Evolutionary conservation across 345 rosid species (phyloP).

Genomic region (Eucalyptus guilfoylei): DNA sequence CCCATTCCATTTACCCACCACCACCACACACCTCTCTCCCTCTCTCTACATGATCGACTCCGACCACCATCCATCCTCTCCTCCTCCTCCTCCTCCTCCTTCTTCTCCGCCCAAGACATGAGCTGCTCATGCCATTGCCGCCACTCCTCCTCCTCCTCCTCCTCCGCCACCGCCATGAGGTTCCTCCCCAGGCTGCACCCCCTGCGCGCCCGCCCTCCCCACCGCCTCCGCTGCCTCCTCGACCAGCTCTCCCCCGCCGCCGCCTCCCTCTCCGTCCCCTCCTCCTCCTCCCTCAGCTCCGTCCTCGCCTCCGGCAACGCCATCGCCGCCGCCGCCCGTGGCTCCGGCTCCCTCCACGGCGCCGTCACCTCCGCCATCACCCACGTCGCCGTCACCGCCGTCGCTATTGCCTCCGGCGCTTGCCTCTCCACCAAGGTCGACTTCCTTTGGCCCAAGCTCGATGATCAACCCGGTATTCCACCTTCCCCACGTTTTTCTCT

Average conservation of each 20-base stretch:
- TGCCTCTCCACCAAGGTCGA: conserved; percentile 69
- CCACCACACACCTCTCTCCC: neutral
- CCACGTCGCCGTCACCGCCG: conserved; percentile 53
- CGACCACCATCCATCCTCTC: neutral
- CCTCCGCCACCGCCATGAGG: neutral
- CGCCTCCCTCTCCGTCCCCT: neutral
- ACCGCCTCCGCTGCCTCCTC: neutral
- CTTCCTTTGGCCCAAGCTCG: conserved; percentile 58
- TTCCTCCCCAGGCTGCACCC: neutral
- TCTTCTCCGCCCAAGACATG: neutral
- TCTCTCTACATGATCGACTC: neutral
- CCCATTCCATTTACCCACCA: neutral
- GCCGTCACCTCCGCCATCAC: conserved; percentile 61
- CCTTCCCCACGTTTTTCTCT: neutral
- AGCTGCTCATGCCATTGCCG: neutral
- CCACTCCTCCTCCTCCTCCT: neutral
- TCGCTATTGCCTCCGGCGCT: conserved; percentile 76
- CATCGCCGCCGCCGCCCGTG: conserved; percentile 18
- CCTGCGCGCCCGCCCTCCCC: neutral
- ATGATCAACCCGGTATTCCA: conserved; percentile 37
- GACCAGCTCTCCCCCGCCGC: neutral
- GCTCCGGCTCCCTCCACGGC: conserved; percentile 27
- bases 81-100: neutral
- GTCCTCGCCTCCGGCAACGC: conserved; percentile 14
- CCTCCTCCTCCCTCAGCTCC: conserved; percentile 2